Evolutionary conservation across 768 basidiomycete genomes (phyloP).

Genomic region (Russula abietina): DNA sequence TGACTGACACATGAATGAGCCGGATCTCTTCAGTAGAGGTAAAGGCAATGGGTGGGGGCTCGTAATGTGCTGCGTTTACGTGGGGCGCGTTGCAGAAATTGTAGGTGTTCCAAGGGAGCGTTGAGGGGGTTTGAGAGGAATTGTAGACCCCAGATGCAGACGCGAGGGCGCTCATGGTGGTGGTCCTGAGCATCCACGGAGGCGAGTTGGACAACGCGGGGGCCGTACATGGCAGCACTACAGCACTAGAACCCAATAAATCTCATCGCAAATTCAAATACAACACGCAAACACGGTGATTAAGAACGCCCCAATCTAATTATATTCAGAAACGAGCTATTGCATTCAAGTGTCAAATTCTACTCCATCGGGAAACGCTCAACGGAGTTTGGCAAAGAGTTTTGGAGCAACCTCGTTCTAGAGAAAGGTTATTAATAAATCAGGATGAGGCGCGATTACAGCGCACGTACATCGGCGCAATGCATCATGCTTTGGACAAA

Average conservation of each 20-base stretch:
- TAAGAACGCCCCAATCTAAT: slow-evolving; percentile 7
- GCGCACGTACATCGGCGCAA: slow-evolving; percentile 70
- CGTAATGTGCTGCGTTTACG: slow-evolving; percentile 38
- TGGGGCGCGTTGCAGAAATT: slow-evolving; percentile 51
- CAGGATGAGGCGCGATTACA: neutral
- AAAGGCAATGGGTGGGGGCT: slow-evolving; percentile 26
- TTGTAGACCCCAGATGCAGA: slow-evolving; percentile 39
- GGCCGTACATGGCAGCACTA: neutral
- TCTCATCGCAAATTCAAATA: neutral
- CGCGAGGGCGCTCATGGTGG: neutral
- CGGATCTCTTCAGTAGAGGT: slow-evolving; percentile 27
- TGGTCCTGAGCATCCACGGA: too few relatives aligned
- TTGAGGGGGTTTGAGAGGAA: slow-evolving; percentile 38
- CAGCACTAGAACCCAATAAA: neutral
- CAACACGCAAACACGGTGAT: neutral
- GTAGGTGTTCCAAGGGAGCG: slow-evolving; percentile 45
- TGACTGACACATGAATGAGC: slow-evolving; percentile 39
- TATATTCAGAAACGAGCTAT: neutral
- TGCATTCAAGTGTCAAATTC: slow-evolving; percentile 6
- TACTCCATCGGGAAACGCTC: slow-evolving; percentile 19
- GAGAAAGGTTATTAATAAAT: slow-evolving; percentile 18
- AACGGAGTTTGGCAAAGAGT: slow-evolving; percentile 73
- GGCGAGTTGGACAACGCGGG: too few relatives aligned
- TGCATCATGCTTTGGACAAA: slow-evolving; percentile 70
- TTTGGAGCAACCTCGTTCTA: slow-evolving; percentile 64